Evolutionary conservation across 257 asterid genomes (phyloP).

Genomic region (Ilex asprella): DNA sequence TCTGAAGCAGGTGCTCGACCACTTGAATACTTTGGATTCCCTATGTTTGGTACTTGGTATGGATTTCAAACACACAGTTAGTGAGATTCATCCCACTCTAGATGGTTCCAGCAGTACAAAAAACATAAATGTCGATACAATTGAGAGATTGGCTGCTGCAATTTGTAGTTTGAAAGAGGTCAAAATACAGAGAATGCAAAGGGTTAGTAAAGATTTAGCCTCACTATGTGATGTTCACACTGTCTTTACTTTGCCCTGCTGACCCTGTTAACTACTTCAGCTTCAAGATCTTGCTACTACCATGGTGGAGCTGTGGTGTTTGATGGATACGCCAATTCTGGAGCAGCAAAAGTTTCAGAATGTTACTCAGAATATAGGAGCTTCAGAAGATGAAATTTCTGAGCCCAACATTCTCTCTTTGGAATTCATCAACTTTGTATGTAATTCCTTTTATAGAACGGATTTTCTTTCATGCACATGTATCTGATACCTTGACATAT

Average conservation of each 20-base stretch:
- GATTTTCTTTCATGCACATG: no score
- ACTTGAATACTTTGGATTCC: constrained; percentile 38
- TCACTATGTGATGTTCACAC: neutral
- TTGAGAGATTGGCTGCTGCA: constrained; percentile 43
- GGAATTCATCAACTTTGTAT: constrained; percentile 50
- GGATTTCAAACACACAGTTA: constrained; percentile 51
- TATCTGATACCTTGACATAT: no score
- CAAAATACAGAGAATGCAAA: constrained; percentile 65
- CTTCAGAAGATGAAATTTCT: constrained; percentile 63
- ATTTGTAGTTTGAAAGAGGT: constrained; percentile 42
- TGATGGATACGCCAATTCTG: constrained; percentile 77
- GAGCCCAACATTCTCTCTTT: constrained; percentile 57
- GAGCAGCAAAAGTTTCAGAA: constrained; percentile 65
- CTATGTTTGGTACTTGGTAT: constrained; percentile 73
- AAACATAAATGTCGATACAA: constrained; percentile 46
- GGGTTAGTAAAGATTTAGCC: constrained; percentile 29
- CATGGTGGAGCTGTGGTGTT: constrained; percentile 80
- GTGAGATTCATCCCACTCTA: constrained; percentile 57
- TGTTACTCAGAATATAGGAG: constrained; percentile 53
- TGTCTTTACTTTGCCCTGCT: constrained; percentile 3
- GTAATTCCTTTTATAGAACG: neutral
- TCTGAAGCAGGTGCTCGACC: constrained; percentile 50
- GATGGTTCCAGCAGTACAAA: constrained; percentile 34
- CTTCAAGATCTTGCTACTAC: constrained; percentile 80
- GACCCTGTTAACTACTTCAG: constrained; percentile 30